Conservation (phyloP, 1,284 basidiomycete species). For the Ganoderma resinaceum region DNA sequence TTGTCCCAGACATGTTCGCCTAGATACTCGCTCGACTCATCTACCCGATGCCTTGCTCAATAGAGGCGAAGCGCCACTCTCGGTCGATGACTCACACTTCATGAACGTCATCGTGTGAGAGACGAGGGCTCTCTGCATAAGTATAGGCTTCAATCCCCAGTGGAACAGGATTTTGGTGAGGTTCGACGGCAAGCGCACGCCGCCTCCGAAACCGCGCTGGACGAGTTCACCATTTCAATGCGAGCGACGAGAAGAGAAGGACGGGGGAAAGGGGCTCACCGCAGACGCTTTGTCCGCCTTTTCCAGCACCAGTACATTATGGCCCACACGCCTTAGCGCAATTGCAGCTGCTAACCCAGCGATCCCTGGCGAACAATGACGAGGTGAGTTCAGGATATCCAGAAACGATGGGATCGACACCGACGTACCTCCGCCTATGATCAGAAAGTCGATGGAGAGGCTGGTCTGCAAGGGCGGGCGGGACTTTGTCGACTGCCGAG, state of each 20-base stretch:
- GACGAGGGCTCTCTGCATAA: conserved; percentile 44
- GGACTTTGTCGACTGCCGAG: conserved; percentile 10
- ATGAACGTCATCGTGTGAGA: conserved; percentile 47
- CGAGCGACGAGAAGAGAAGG: not conserved
- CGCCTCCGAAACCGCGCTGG: conserved; percentile 43
- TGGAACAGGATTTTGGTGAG: conserved; percentile 59
- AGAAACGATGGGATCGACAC: not conserved
- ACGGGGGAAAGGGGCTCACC: conserved; percentile 42
- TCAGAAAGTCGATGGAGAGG: conserved; percentile 21
- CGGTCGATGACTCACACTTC: conserved; percentile 40
- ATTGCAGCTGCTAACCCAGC: conserved; percentile 58
- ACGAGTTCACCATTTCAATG: not conserved
- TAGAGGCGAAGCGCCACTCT: not conserved
- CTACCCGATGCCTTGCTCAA: conserved; percentile 1
- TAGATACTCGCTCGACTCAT: conserved; percentile 50
- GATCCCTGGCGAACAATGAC: conserved; percentile 2
- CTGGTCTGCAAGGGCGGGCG: conserved; percentile 19
- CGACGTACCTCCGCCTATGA: conserved; percentile 19
- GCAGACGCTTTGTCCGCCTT: conserved; percentile 45
- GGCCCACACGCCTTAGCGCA: conserved; percentile 42
- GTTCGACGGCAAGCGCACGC: conserved; percentile 58
- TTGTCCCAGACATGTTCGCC: conserved; percentile 59
- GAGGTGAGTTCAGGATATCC: not conserved
- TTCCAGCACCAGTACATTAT: conserved; percentile 52
- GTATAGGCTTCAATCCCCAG: conserved; percentile 56